phyloP scores from a whole-genome alignment of 306 rosid species.

The Macrotyloma uniflorum region DNA sequence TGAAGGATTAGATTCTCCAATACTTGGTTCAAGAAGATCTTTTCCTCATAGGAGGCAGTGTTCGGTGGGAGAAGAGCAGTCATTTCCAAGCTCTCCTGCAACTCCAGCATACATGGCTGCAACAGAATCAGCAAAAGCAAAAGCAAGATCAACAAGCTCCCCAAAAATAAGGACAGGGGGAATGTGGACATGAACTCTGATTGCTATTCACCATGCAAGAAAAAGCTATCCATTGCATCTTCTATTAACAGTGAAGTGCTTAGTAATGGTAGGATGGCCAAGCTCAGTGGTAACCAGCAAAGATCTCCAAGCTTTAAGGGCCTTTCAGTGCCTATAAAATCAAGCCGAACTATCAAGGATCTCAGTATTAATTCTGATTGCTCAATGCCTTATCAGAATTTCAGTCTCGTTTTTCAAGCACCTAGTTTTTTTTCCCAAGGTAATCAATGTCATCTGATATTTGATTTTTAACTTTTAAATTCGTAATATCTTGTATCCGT shows the following conservation, averaged over 20 bases:
- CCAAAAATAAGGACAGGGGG: slow-evolving; percentile 65
- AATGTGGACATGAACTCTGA: slow-evolving; percentile 60
- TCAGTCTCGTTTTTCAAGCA: too few relatives aligned
- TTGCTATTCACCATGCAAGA: slow-evolving; percentile 81
- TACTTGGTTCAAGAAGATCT: slow-evolving; percentile 46
- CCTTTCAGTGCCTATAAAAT: slow-evolving; percentile 74
- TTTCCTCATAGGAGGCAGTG: slow-evolving; percentile 57
- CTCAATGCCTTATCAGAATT: slow-evolving; percentile 45
- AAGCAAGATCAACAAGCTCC: slow-evolving; percentile 71
- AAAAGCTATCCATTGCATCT: slow-evolving; percentile 55
- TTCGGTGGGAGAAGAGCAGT: slow-evolving; percentile 64
- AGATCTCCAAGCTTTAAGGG: slow-evolving; percentile 86
- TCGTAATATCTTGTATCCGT: too few relatives aligned
- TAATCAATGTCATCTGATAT: too few relatives aligned
- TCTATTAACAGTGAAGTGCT: slow-evolving; percentile 57
- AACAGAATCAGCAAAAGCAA: slow-evolving; percentile 88
- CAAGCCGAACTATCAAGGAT: slow-evolving; percentile 57
- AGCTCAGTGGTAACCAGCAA: slow-evolving; percentile 49
- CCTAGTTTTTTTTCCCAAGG: too few relatives aligned
- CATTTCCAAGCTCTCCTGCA: slow-evolving; percentile 65
- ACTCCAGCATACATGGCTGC: slow-evolving; percentile 96
- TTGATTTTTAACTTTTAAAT: too few relatives aligned
- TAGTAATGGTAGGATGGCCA: slow-evolving; percentile 35
- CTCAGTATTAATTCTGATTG: slow-evolving; percentile 71
- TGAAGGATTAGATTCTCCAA: slow-evolving; percentile 63